These are phyloP conservation scores for Monosporascus sp. DNA, from an alignment of 2,329 filamentous ascomycete genomes.

Conservation along the genomic window DNA sequence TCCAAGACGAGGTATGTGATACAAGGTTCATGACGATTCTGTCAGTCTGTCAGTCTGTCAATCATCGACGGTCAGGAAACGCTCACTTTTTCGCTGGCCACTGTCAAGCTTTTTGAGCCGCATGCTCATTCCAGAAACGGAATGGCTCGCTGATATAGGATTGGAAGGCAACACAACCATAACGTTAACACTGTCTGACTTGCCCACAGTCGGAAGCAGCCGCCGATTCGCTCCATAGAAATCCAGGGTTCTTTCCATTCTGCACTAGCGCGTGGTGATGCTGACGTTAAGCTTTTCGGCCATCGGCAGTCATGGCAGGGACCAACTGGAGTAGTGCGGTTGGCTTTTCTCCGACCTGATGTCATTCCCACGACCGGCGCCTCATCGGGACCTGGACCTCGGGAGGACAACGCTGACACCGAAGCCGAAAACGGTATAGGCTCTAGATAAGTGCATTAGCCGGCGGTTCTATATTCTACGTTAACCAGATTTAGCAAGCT, in stretches of 20 bases:
- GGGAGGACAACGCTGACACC: too few species aligned
- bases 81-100: neutral
- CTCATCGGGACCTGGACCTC: too few species aligned
- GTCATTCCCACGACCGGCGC: neutral
- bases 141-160: neutral
- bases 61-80: neutral
- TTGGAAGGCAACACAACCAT: too few species aligned
- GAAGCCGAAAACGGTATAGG: too few species aligned
- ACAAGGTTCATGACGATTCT: neutral
- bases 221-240: neutral
- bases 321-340: neutral
- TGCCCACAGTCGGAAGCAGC: too few species aligned
- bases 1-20: neutral
- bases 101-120: neutral
- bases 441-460: too few species aligned
- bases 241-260: neutral
- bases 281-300: neutral
- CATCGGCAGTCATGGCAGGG: neutral
- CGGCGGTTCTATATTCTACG: too few species aligned
- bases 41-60: too few species aligned
- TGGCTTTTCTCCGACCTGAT: neutral
- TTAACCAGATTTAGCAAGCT: too few species aligned
- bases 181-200: too few species aligned
- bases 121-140: neutral
- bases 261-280: neutral